Conservation (phyloP, 495 filamentous ascomycete species). For the Neurospora sp. region DNA sequence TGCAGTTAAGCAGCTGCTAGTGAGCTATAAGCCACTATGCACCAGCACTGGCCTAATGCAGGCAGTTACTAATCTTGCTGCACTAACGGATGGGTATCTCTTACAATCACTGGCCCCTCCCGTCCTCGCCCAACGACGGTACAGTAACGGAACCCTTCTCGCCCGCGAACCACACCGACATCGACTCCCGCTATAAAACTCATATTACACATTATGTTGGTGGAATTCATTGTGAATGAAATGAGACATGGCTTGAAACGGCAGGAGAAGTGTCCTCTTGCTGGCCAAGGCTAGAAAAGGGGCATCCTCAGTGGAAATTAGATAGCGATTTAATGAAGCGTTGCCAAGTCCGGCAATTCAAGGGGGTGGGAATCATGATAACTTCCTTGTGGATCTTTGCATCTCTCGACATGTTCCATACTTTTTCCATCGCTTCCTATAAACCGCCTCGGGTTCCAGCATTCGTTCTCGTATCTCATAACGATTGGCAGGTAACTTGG, state of each 20-base stretch:
- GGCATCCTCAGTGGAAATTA: neutral
- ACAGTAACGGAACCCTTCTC: too few species aligned
- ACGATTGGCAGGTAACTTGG: neutral
- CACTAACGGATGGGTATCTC: neutral
- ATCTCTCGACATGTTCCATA: neutral
- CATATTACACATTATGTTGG: neutral
- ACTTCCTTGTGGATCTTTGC: neutral
- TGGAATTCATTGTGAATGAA: neutral
- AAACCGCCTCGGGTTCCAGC: neutral
- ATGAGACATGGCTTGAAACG: neutral
- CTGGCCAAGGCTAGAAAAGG: neutral
- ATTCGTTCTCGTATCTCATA: neutral
- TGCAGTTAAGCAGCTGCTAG: neutral
- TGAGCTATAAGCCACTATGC: neutral
- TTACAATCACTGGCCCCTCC: neutral
- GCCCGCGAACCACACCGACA: neutral
- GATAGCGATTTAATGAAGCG: neutral
- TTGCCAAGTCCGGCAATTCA: neutral
- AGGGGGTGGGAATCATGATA: neutral
- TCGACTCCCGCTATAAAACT: neutral
- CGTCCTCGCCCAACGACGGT: neutral
- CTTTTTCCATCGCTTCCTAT: neutral
- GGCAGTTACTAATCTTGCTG: neutral
- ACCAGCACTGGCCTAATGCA: neutral
- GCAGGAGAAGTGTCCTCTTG: neutral